phyloP scores from a whole-genome alignment of 2,329 filamentous ascomycete species.

The Xylariales sp. region DNA sequence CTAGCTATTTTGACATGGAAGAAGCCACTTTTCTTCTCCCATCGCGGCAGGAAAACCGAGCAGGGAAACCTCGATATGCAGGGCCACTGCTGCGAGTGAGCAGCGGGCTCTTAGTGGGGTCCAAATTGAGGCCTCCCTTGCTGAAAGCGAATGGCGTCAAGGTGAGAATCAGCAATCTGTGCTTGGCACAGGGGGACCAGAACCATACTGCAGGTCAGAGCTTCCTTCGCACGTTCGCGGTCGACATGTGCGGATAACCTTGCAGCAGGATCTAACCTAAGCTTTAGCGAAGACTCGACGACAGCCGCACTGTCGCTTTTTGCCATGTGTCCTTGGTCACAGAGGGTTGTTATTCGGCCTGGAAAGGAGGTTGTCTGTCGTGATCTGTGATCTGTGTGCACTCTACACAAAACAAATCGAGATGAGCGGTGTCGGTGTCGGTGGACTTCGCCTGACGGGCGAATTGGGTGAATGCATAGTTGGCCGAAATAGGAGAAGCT shows the following conservation, averaged over 20 bases:
- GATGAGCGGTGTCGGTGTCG: slow-evolving; percentile 30
- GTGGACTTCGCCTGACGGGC: slow-evolving; percentile 12
- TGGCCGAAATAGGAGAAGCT: slow-evolving; percentile 31
- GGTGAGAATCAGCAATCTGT: slow-evolving; percentile 19
- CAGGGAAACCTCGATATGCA: slow-evolving; percentile 20
- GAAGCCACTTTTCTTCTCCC: slow-evolving; percentile 23
- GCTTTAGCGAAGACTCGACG: slow-evolving; percentile 13
- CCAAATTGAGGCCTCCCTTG: slow-evolving; percentile 34
- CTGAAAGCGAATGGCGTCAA: slow-evolving; percentile 28
- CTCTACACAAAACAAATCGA: slow-evolving; percentile 4
- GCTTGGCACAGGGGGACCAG: slow-evolving; percentile 31
- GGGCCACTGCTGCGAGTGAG: slow-evolving; percentile 29
- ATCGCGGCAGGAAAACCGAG: slow-evolving; percentile 15
- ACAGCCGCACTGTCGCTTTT: slow-evolving; percentile 19
- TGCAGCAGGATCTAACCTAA: slow-evolving; percentile 15
- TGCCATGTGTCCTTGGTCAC: slow-evolving; percentile 27
- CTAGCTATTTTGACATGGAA: slow-evolving; percentile 15
- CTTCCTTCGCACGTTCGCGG: slow-evolving; percentile 19
- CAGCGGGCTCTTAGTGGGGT: slow-evolving; percentile 33
- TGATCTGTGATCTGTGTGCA: slow-evolving; percentile 1
- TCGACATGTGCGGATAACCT: slow-evolving; percentile 23
- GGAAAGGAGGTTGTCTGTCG: slow-evolving; percentile 18
- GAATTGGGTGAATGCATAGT: slow-evolving; percentile 9
- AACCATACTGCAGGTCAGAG: slow-evolving; percentile 34
- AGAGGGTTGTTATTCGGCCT: neutral